Evolutionary conservation across 257 asterid species (phyloP), one percentile per base, ranked within the genome.

Genomic region (Salvia miltiorrhiza): DNA sequence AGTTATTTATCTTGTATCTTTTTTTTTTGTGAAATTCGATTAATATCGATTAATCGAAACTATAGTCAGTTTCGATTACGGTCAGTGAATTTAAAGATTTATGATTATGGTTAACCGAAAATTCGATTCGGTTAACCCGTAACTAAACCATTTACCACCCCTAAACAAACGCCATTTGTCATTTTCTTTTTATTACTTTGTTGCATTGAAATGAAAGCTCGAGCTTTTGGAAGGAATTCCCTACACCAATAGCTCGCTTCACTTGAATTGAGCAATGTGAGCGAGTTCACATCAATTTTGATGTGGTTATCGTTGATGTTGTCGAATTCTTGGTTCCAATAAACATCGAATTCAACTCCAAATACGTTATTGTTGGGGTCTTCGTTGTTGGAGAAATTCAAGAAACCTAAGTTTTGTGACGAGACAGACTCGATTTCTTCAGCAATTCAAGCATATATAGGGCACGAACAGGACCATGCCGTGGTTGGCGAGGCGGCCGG

Each of bases 391-490:
- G 90, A 72, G 26, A 75, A 68, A 33, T 88, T 86, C 58, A 90
- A 70, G 1, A 90, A 75, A 0, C 97, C 96, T 19, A 90, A 45
- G 65, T 90, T 65, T 17, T 83, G 88, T 3, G 92, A 39, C 0
- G 96, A 49, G 48, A 90, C 56, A 30, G 87, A 87, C n/a, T 77
- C 49, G 48, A 82, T 78, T 1, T 89, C 94, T 19, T 49, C 88
- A 28, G 78, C 47, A 39, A 83, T 78, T 1, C 89, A 92, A 26
- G 56, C 61, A n/a, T n/a, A n/a, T n/a, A 2, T 44, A 33, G 3
- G 97, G 97, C 1, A 73, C 84, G 67, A 90, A 90, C 47, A 86
- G 68, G 86, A 90, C 89, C 50, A 90, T 65, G 43, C 97, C 97
- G 79, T 86, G 92, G 0, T 94, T 94, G 14, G 86, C 89, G 4